These are phyloP conservation scores for Galeopsis tetrahit DNA, from an alignment of 257 asterid genomes.

Conservation along the genomic window DNA sequence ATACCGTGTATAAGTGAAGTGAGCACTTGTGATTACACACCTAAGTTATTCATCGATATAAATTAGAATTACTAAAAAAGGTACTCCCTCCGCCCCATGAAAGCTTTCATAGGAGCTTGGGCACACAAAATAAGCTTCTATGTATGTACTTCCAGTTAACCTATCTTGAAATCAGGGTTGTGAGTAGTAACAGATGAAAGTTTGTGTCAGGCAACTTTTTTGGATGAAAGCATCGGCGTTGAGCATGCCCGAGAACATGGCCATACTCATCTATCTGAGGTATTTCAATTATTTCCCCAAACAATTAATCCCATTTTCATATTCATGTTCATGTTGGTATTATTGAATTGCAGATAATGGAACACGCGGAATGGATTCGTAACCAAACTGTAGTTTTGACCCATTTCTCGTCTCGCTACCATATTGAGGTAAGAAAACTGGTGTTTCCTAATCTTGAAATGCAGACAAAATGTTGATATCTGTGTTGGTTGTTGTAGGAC, in stretches of 20 bases:
- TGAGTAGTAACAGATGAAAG: not conserved
- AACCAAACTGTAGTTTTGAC: slow-evolving; percentile 77
- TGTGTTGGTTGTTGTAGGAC: slow-evolving; percentile 55
- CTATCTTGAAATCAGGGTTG: not conserved
- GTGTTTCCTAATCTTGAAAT: no score
- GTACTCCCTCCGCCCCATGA: no score
- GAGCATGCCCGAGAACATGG: slow-evolving; percentile 93
- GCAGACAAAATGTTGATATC: no score
- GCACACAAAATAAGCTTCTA: no score
- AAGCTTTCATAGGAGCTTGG: no score
- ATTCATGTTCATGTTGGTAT: not conserved
- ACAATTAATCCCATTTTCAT: not conserved
- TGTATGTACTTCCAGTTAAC: not conserved
- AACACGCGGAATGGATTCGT: slow-evolving; percentile 86
- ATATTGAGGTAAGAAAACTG: slow-evolving; percentile 63
- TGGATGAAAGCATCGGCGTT: slow-evolving; percentile 73
- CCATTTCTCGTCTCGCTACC: slow-evolving; percentile 94
- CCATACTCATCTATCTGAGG: slow-evolving; percentile 93
- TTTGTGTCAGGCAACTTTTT: slow-evolving; percentile 83
- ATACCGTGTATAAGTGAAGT: not conserved
- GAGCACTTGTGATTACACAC: slow-evolving; percentile 17
- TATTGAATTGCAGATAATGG: slow-evolving; percentile 68
- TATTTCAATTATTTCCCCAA: slow-evolving; percentile 33
- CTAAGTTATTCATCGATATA: not conserved
- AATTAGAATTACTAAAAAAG: not conserved